Base-by-base conservation (phyloP, 2,329 filamentous ascomycete genomes). In the Colletotrichum spaethianum region DNA sequence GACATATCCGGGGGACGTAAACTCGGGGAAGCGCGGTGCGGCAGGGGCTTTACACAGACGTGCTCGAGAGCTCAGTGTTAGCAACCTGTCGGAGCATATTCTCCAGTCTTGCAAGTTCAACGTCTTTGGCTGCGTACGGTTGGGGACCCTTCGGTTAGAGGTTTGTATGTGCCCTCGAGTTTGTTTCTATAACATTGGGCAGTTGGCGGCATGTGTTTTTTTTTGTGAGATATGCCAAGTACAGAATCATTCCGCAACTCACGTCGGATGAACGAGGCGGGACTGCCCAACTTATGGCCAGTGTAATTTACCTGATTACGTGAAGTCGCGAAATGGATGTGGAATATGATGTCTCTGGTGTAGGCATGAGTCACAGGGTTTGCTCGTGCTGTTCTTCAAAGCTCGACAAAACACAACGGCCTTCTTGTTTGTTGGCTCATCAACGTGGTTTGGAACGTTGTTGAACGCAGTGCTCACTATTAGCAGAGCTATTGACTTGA, bases 21-120 rank as follows among this genome's bases (percentile, higher is more conserved):
- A 33, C 14, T n/a, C 12, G 52, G 26, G 18, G 20, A 55, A 55
- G 52, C 20, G 20, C 28, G 66, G 26, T 52, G 42, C 20, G n/a
- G 36, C n/a, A 60, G 40, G 50, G 40, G 57, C 33, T 40, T 33
- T 23, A 53, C 31, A 59, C 44, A 36, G 48, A 62, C 48, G 38
- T 38, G 59, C 38, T 50, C 57, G 38, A 56, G 56, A 8, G 23
- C 48, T 16, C 26, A 14, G 12, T 26, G 23, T 52, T 31, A 16
- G 16, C 12, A 52, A 18, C 26, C 48, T 26, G 18, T 52, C 16
- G 16, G 14, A 28, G 4, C 14, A 18, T 18, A 18, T 3, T 31
- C 14, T 31, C 23, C 33, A 52, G 40, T 67, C 36, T 40, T 57
- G 31, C 38, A 12, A 42, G 28, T 65, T 26, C 33, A 11, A 20